These are phyloP conservation scores for Nidula niveotomentosa DNA, from an alignment of 1,284 basidiomycete species.

Conservation along the genomic window DNA sequence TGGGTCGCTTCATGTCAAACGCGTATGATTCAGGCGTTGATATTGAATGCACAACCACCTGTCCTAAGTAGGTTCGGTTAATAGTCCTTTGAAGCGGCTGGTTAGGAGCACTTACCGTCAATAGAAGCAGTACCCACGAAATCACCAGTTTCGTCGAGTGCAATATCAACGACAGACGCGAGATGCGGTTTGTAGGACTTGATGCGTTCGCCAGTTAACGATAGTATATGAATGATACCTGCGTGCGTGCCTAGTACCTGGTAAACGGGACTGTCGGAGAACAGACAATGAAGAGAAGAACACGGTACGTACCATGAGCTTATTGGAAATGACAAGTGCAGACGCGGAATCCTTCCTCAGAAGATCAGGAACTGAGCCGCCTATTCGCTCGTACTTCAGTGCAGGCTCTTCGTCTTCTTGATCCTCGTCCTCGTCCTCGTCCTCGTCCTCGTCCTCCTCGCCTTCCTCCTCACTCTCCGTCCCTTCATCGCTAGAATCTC, in stretches of 20 bases:
- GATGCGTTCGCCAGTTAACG: slow-evolving; percentile 78
- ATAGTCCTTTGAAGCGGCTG: slow-evolving; percentile 11
- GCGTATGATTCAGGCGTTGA: slow-evolving; percentile 81
- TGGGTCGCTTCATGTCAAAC: slow-evolving; percentile 92
- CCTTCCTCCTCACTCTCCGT: slow-evolving; percentile 24
- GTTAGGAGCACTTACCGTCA: slow-evolving; percentile 67
- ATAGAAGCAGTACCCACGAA: slow-evolving; percentile 94
- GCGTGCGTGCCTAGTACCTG: slow-evolving; percentile 90
- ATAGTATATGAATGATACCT: slow-evolving; percentile 89
- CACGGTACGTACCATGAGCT: slow-evolving; percentile 56
- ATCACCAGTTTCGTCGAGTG: slow-evolving; percentile 83
- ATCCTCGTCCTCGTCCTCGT: slow-evolving; percentile 55
- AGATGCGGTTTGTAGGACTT: slow-evolving; percentile 92
- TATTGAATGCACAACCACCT: slow-evolving; percentile 88
- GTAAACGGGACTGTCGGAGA: slow-evolving; percentile 7
- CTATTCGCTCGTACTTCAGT: slow-evolving; percentile 88
- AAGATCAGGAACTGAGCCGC: slow-evolving; percentile 76
- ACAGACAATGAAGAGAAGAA: background rate
- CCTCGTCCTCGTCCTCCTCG: slow-evolving; percentile 38
- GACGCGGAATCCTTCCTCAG: slow-evolving; percentile 89
- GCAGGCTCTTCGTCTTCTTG: slow-evolving; percentile 82
- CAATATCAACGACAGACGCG: slow-evolving; percentile 88
- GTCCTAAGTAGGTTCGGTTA: slow-evolving; percentile 50
- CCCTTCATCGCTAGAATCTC: slow-evolving; percentile 15
- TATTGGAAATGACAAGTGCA: slow-evolving; percentile 76